Evolutionary conservation across 345 rosid genomes (phyloP).

Genomic region (Melaleuca quinquenervia): DNA sequence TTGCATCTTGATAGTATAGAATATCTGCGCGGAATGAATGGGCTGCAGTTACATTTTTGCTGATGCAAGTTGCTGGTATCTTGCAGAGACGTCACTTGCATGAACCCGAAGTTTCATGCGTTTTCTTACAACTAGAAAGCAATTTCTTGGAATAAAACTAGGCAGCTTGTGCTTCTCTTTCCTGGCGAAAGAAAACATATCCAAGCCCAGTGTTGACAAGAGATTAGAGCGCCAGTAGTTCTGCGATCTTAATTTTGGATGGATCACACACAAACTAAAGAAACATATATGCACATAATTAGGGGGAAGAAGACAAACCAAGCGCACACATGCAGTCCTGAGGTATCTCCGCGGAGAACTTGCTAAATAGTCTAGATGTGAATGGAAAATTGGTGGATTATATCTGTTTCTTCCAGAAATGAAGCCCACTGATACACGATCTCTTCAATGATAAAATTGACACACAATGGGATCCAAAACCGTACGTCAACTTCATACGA

Average conservation of each 20-base stretch:
- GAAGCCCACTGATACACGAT: neutral
- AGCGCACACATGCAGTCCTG: neutral
- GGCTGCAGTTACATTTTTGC: neutral
- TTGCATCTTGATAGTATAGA: neutral
- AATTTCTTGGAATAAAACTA: neutral
- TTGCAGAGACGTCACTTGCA: neutral
- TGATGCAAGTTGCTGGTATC: neutral
- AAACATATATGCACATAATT: neutral
- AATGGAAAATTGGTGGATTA: neutral
- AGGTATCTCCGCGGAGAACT: neutral
- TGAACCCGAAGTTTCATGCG: neutral
- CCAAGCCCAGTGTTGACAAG: neutral
- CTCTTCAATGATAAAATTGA: neutral
- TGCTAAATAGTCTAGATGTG: neutral
- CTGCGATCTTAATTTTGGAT: neutral
- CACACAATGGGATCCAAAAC: neutral
- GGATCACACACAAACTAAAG: neutral
- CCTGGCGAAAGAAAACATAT: neutral
- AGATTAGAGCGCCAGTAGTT: neutral
- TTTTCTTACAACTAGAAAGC: neutral
- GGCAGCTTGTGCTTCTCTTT: neutral
- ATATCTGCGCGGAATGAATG: neutral
- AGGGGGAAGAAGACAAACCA: neutral
- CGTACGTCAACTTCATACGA: neutral
- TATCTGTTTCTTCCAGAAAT: neutral